These are phyloP conservation scores for Epichloe sylvatica DNA, from an alignment of 2,329 filamentous ascomycete species.

Conservation along the genomic window DNA sequence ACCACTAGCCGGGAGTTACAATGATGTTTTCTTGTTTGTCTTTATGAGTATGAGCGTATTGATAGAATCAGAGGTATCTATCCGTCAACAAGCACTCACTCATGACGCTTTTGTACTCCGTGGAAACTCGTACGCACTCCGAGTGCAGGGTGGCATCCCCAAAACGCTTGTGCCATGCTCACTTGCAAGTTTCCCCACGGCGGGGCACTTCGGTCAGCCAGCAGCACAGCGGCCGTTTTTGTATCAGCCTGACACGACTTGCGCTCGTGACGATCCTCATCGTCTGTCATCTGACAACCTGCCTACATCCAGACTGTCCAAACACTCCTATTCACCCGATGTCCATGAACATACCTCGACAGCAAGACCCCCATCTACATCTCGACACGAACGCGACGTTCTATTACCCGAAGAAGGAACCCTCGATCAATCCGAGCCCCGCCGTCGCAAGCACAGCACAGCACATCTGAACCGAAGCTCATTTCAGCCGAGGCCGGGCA, in stretches of 20 bases:
- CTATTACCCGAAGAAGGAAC: background rate
- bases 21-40: too few species aligned
- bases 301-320: background rate
- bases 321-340: background rate
- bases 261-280: constrained; percentile 10
- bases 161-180: too few species aligned
- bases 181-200: constrained; percentile 10
- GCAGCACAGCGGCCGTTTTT: background rate
- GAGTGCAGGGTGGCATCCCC: too few species aligned
- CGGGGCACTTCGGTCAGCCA: constrained; percentile 10
- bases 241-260: constrained; percentile 7
- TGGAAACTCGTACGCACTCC: too few species aligned
- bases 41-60: too few species aligned
- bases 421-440: background rate
- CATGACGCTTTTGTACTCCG: too few species aligned
- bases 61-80: too few species aligned
- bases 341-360: background rate
- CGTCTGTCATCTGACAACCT: constrained; percentile 12
- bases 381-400: background rate
- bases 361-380: background rate
- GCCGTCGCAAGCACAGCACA: background rate
- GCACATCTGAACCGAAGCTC: background rate
- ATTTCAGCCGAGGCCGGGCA: background rate
- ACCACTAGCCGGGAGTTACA: too few species aligned
- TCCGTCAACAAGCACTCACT: too few species aligned